A percentile compares a stretch with the other conserved stretches of the same genome.
Conservation (phyloP, 805 yeast species). For the Kluyveromyces siamensis region DNA sequence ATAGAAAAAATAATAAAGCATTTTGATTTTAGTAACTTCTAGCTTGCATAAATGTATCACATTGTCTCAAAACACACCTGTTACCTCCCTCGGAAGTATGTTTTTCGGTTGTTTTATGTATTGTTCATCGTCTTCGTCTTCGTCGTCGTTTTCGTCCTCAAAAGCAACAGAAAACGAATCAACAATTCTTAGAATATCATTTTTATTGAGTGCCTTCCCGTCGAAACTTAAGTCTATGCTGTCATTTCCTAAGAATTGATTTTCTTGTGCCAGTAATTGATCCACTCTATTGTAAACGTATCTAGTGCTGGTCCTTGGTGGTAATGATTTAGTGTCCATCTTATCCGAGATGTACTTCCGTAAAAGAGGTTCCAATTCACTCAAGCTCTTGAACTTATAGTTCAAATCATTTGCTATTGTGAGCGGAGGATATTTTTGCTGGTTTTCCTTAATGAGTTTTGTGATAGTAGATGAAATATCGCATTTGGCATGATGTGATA, state of each 20-base stretch:
- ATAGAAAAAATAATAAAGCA: background rate
- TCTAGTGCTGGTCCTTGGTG: background rate
- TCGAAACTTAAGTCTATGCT: slow-evolving; percentile 36
- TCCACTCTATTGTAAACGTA: slow-evolving; percentile 1
- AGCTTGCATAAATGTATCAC: background rate
- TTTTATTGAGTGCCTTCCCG: slow-evolving; percentile 37
- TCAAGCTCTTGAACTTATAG: slow-evolving; percentile 4
- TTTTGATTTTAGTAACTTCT: background rate
- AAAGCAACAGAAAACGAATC: slow-evolving; percentile 31
- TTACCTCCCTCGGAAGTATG: slow-evolving; percentile 12
- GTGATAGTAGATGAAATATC: background rate
- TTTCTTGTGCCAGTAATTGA: slow-evolving; percentile 3
- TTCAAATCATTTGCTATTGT: slow-evolving; percentile 6
- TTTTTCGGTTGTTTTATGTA: slow-evolving; percentile 5
- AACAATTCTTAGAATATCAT: slow-evolving; percentile 34
- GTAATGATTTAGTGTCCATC: background rate
- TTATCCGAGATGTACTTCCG: background rate
- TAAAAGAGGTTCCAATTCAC: slow-evolving; percentile 3
- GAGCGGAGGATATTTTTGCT: slow-evolving; percentile 9
- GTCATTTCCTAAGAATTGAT: slow-evolving; percentile 11
- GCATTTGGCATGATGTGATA: background rate
- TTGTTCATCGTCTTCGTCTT: background rate
- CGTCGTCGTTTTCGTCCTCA: slow-evolving; percentile 26
- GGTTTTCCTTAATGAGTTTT: background rate
- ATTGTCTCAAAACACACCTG: slow-evolving; percentile 3